A percentile compares a stretch with the other conserved stretches of the same genome.
Conservation (phyloP, 345 rosid genomes). For the Triadica sebifera region DNA sequence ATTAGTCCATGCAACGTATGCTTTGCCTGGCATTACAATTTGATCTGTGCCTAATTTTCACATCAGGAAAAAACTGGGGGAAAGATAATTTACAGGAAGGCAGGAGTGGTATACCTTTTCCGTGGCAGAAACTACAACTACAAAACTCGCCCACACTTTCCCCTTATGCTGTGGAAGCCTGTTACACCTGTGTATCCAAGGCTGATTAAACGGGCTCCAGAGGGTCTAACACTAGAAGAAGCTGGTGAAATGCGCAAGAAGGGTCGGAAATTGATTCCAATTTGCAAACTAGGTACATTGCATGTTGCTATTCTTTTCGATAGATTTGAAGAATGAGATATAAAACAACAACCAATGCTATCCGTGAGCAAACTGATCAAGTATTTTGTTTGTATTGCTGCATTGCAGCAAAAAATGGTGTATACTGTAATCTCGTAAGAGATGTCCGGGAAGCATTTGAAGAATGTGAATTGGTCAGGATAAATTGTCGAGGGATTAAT, state of each 20-base stretch:
- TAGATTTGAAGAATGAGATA: neutral
- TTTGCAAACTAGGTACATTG: constrained; percentile 70
- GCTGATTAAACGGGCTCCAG: constrained; percentile 64
- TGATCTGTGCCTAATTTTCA: constrained; percentile 3
- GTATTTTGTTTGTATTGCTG: constrained; percentile 24
- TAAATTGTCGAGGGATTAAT: constrained; percentile 74
- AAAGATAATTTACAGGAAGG: constrained; percentile 69
- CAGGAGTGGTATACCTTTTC: constrained; percentile 75
- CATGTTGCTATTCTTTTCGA: neutral
- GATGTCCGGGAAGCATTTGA: constrained; percentile 86
- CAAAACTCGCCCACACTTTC: constrained; percentile 71
- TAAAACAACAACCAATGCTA: neutral
- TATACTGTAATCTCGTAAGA: constrained; percentile 59
- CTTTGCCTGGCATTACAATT: neutral
- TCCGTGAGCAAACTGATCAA: constrained; percentile 3
- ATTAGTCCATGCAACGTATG: neutral
- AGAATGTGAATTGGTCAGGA: constrained; percentile 81
- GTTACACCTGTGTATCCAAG: constrained; percentile 72
- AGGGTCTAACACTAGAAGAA: constrained; percentile 67
- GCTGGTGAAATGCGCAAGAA: constrained; percentile 75
- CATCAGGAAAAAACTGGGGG: constrained; percentile 90
- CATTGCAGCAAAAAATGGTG: constrained; percentile 78
- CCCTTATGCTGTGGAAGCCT: constrained; percentile 97
- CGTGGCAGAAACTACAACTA: constrained; percentile 93
- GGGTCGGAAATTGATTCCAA: constrained; percentile 69